Conservation (phyloP, 352 stramenopile species). For the Halophytophthora batemanensis region DNA sequence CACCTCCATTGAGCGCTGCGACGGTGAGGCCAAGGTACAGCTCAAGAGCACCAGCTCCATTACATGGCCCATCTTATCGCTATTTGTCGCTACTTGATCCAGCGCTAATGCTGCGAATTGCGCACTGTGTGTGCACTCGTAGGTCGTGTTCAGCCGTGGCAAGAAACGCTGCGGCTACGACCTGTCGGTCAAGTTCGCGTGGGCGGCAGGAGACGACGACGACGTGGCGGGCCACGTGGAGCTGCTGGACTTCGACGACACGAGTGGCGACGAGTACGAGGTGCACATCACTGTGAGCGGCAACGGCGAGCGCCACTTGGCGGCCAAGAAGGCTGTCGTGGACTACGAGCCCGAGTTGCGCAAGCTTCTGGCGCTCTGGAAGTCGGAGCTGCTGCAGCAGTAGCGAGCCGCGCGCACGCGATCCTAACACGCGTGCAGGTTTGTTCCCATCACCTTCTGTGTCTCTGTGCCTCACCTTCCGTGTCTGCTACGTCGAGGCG, state of each 20-base stretch:
- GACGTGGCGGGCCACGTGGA: slow-evolving; percentile 67
- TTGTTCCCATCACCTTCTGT: slow-evolving; percentile 12
- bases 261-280: slow-evolving; percentile 76
- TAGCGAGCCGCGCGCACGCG: slow-evolving; percentile 21
- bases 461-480: slow-evolving; percentile 9
- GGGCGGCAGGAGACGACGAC: slow-evolving; percentile 42
- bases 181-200: slow-evolving; percentile 80
- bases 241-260: slow-evolving; percentile 86
- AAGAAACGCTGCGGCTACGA: slow-evolving; percentile 87
- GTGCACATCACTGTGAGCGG: slow-evolving; percentile 52
- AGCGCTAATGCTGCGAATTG: too few species aligned
- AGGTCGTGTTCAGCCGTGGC: slow-evolving; percentile 77
- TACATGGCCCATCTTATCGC: neutral
- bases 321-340: slow-evolving; percentile 58
- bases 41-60: neutral
- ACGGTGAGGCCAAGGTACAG: slow-evolving; percentile 77
- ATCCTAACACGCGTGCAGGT: slow-evolving; percentile 4
- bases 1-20: slow-evolving; percentile 60
- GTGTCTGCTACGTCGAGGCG: slow-evolving; percentile 7
- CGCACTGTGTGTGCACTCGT: neutral
- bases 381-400: slow-evolving; percentile 75
- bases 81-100: neutral
- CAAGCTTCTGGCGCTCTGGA: slow-evolving; percentile 68
- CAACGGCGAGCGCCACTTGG: slow-evolving; percentile 40
- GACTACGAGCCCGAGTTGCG: slow-evolving; percentile 61